Base-by-base conservation (phyloP, 768 basidiomycete species). In the Lentinula sp. region DNA sequence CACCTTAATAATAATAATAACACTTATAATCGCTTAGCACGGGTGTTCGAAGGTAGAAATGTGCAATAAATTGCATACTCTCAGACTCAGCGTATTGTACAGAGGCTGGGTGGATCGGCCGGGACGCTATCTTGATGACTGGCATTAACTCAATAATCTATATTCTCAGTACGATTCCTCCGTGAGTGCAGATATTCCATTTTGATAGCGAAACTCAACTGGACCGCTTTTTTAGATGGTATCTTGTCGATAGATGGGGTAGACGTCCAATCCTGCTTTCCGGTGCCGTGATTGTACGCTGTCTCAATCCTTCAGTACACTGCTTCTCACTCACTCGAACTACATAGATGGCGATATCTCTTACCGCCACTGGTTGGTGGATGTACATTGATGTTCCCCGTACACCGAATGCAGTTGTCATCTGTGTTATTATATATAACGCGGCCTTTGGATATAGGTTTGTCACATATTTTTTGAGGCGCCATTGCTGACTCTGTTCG, bases 81-180 rank as follows among this genome's bases (percentile, higher is more conserved):
- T 16, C 23, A 32, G 35, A 39, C 56, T 69, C 60, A 68, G 52
- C 37, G 61, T 42, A 53, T 60, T 62, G 35, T 45, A 35, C 70
- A 95, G 93, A 88, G 80, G 95, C 95, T 57, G 95, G 95, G 60
- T 98, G 95, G 94, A 80, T 95, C 57, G 95, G 95, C 13, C 83
- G 95, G 43, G 86, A 95, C 68, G 95, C 95, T 11, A 84, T 98
- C 63, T 78, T 98, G 28, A 98, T 98, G 95, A 93, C 95, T 11
- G 95, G 95, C 1, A 90, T 97, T 69, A 98, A 97, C 67, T 85
- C 89, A 6, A 77, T 91, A 58, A 87, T 93, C 62, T 93, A 93
- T 65, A 68, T 92, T 23, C 74, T 89, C 11, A 88, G 87, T 68
- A 91, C 93, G 4, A 73, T 95, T 43, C 92, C 92, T 5, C 88